A percentile compares a stretch with the other conserved stretches of the same genome.
phyloP scores from a whole-genome alignment of 2,329 filamentous ascomycete genomes.

The Karstenula rhodostoma region DNA sequence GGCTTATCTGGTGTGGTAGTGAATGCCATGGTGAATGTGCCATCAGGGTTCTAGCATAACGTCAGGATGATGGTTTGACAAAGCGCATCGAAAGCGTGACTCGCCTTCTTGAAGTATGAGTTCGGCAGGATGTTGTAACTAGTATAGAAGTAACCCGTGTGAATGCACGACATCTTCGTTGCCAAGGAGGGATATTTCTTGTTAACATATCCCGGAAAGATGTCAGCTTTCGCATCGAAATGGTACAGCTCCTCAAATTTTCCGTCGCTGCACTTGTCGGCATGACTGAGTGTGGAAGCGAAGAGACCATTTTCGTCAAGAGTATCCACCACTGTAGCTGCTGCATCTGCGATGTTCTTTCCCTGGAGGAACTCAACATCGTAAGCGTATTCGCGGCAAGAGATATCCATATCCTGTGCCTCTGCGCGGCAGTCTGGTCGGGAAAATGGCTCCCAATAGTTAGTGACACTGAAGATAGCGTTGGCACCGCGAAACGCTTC shows the following conservation, averaged over 20 bases:
- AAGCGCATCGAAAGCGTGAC: background rate
- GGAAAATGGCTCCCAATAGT: slow-evolving; percentile 38
- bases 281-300: slow-evolving; percentile 28
- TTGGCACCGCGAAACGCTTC: slow-evolving; percentile 49
- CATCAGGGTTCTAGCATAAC: slow-evolving; percentile 20
- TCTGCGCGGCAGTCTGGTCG: slow-evolving; percentile 23
- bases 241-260: slow-evolving; percentile 33
- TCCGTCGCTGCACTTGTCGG: slow-evolving; percentile 34
- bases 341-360: slow-evolving; percentile 38
- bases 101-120: slow-evolving; percentile 28
- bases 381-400: slow-evolving; percentile 31
- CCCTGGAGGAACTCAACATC: slow-evolving; percentile 38
- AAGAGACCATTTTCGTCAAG: slow-evolving; percentile 31
- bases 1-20: slow-evolving; percentile 21
- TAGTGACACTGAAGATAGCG: slow-evolving; percentile 51
- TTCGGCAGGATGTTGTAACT: slow-evolving; percentile 29
- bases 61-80: background rate
- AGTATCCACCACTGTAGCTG: slow-evolving; percentile 26
- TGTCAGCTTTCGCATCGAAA: slow-evolving; percentile 39
- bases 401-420: slow-evolving; percentile 26
- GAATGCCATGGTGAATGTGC: slow-evolving; percentile 27
- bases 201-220: slow-evolving; percentile 28
- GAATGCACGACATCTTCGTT: slow-evolving; percentile 29
- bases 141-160: slow-evolving; percentile 32
- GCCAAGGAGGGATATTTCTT: slow-evolving; percentile 27